Evolutionary conservation across 176 grass and related monocot genomes (phyloP).

Genomic region (Puya raimondii): DNA sequence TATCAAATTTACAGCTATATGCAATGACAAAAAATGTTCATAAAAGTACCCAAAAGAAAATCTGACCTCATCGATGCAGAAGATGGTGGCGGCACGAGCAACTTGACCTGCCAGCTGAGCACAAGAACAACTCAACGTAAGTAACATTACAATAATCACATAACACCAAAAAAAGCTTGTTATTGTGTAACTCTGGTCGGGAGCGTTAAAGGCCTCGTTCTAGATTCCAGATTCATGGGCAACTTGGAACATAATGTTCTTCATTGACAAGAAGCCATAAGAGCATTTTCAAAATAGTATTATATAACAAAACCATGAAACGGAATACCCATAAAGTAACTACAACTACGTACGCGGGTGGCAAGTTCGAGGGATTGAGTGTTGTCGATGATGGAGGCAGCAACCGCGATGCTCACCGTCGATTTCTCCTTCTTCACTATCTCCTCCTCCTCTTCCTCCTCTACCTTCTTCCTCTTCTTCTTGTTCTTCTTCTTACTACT

Average conservation of each 20-base stretch:
- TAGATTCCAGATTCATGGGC: background rate
- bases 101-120: constrained; percentile 81
- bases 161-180: no score
- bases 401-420: constrained; percentile 75
- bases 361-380: constrained; percentile 87
- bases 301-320: no score
- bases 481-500: constrained; percentile 18
- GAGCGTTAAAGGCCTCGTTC: no score
- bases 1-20: background rate
- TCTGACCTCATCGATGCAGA: constrained; percentile 76
- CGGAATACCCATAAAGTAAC: no score
- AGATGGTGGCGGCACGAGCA: constrained; percentile 73
- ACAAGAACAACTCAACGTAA: background rate
- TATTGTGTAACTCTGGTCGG: no score
- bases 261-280: background rate
- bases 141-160: no score
- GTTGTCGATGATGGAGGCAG: constrained; percentile 84
- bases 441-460: background rate
- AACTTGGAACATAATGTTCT: background rate
- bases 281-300: background rate
- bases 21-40: background rate
- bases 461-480: constrained; percentile 20
- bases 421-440: constrained; percentile 24
- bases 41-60: background rate
- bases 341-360: constrained; percentile 52